Base-by-base conservation (phyloP, 2,329 filamentous ascomycete genomes). In the Clonostachys rhizophaga region DNA sequence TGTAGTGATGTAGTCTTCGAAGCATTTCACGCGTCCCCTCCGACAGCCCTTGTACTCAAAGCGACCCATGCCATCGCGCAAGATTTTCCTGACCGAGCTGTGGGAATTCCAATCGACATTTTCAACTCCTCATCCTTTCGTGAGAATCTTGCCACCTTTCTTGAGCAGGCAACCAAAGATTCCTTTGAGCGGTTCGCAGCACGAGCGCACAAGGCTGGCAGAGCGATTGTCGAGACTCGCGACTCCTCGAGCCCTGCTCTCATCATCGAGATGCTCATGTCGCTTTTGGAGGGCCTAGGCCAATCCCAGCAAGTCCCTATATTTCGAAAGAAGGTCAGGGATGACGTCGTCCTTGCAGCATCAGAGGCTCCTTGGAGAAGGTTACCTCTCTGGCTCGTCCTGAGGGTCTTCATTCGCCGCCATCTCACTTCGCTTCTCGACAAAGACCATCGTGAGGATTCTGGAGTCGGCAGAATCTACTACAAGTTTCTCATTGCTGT, bases 401-500 rank as follows among this genome's bases (percentile, higher is more conserved):
- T 30, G 9, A 8, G 24, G 2, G 24, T 30, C 1, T 67, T 74
- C 7, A 65, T 87, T 0, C 68, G 63, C 2, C 17, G 2, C 72
- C 72, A 20, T 5, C 16, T 72, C 0, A 65, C 70, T 34, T n/a
- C 36, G 7, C 14, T 39, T n/a, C 14, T n/a, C 14, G 36, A 39
- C 14, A 18, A 18, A n/a, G 17, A n/a, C 10, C 36, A 39, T 18
- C 14, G 36, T n/a, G 12, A n/a, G 14, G 24, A 30, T 30, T 30
- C 24, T 30, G 24, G 24, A 30, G 24, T 30, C 9, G 24, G 24
- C 8, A 30, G 24, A 10, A 10, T 30, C 24, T 39, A 39, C 36
- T 86, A 83, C 67, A 87, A 87, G 51, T 67, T 76, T 13, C 52
- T 85, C 9, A 69, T 84, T n/a, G 73, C 68, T 43, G 46, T 67